A percentile compares a stretch with the other conserved stretches of the same genome.
These are phyloP conservation scores for Primulina huaijiensis DNA, from an alignment of 257 asterid species.

Conservation along the genomic window DNA sequence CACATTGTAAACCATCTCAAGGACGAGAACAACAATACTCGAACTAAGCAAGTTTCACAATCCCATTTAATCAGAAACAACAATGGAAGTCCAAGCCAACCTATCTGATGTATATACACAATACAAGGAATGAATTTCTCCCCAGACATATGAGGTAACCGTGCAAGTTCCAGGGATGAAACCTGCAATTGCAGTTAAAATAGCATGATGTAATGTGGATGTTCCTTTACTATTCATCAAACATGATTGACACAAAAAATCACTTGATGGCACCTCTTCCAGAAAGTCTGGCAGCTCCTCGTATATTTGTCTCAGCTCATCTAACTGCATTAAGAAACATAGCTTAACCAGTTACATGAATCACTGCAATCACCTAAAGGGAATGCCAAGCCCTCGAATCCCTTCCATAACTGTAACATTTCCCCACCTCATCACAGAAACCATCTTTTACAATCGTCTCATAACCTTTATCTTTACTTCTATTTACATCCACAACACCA, in stretches of 20 bases:
- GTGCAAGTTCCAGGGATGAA: slow-evolving; percentile 80
- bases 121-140: slow-evolving; percentile 70
- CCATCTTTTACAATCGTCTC: slow-evolving; percentile 89
- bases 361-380: slow-evolving; percentile 12
- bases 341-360: slow-evolving; percentile 20
- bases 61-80: slow-evolving; percentile 18
- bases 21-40: background rate
- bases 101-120: slow-evolving; percentile 89
- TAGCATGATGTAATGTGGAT: slow-evolving; percentile 23
- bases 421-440: slow-evolving; percentile 83
- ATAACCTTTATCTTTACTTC: slow-evolving; percentile 87
- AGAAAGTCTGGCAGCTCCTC: slow-evolving; percentile 95
- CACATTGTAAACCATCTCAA: slow-evolving; percentile 17
- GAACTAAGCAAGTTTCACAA: slow-evolving; percentile 5
- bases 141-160: slow-evolving; percentile 62
- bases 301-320: slow-evolving; percentile 94
- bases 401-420: slow-evolving; percentile 21
- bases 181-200: slow-evolving; percentile 53
- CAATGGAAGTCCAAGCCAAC: slow-evolving; percentile 39
- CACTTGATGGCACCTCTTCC: slow-evolving; percentile 68
- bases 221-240: slow-evolving; percentile 20
- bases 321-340: slow-evolving; percentile 62
- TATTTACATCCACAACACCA: slow-evolving; percentile 79
- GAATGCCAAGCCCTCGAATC: slow-evolving; percentile 9
- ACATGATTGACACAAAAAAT: slow-evolving; percentile 27